Evolutionary conservation across 768 basidiomycete species (phyloP), one percentile per base, ranked within the genome.

Genomic region (Pulveroboletus sp.): DNA sequence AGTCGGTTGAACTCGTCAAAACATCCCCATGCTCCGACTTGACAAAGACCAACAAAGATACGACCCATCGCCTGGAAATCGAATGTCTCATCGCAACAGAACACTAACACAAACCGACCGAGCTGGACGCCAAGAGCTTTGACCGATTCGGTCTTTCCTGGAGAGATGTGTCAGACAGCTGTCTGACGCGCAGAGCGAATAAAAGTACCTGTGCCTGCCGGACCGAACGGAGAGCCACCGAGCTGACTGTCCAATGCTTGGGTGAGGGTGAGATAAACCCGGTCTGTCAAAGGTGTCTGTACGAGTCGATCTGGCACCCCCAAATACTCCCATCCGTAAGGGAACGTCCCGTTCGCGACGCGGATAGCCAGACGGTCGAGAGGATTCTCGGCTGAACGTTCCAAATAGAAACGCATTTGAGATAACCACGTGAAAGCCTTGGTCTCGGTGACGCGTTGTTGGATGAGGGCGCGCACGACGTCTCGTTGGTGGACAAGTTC

Each of bases 31-130:
- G 96, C 96, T 27, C 96, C 96, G 30, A 98, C 96, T 76, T 96
- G 94, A 71, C 96, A 99, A 13, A 99, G 80, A 44, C 96, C 96
- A 60, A 98, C 85, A 65, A 99, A 99, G 59, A 99, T 98, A 55
- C 96, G 89, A 55, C 96, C 96, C 96, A 99, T 98, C 2, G 96
- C 96, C 67, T 98, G 94, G 77, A 98, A 98, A 69, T 99, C 96
- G 69, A 99, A 98, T 0, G 91, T 96, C 68, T 99, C 96, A 69
- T 99, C 96, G 63, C 96, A 99, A 66, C 96, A 98, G 74, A 99
- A 99, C n/a, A 99, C 96, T 41, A 99, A 78, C n/a, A 99, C 96
- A 62, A 99, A 99, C 31, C 96, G 85, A 34, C 96, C 96, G 6
- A 99, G 82, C 61, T 96, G 94, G 2, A 97, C 92, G 43, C 96